These are phyloP conservation scores for Yarrowia keelungensis DNA, from an alignment of 805 yeast genomes.

Conservation along the genomic window DNA sequence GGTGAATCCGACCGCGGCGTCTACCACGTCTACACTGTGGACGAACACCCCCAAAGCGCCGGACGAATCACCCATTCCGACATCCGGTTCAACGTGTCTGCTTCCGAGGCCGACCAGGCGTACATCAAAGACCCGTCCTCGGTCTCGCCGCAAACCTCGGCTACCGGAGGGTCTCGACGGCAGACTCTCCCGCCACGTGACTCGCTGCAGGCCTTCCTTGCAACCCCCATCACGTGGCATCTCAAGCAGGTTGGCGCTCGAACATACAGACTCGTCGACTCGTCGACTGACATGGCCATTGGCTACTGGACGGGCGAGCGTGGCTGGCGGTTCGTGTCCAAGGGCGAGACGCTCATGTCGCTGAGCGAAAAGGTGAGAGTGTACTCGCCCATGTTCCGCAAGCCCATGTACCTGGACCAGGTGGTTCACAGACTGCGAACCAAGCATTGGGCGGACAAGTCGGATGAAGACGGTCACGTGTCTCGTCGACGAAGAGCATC, in stretches of 20 bases:
- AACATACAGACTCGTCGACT: constrained; percentile 41
- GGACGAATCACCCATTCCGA: constrained; percentile 14
- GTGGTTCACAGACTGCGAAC: constrained; percentile 34
- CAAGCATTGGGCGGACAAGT: constrained; percentile 20
- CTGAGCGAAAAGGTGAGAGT: constrained; percentile 24
- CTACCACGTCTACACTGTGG: constrained; percentile 29
- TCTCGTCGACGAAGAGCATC: constrained; percentile 20
- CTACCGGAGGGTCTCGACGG: not conserved
- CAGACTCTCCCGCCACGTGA: constrained; percentile 21
- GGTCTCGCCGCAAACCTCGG: not conserved
- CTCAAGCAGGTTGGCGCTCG: constrained; percentile 37
- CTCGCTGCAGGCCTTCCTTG: constrained; percentile 24
- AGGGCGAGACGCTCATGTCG: constrained; percentile 36
- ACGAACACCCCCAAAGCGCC: constrained; percentile 21
- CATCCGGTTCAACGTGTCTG: constrained; percentile 19
- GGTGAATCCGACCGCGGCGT: constrained; percentile 8
- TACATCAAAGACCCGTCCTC: constrained; percentile 13
- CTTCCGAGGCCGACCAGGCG: constrained; percentile 28
- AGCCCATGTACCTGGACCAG: constrained; percentile 34
- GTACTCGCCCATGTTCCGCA: constrained; percentile 25
- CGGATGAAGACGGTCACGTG: not conserved
- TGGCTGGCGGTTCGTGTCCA: constrained; percentile 38
- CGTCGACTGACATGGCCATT: constrained; percentile 41
- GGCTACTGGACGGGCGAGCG: constrained; percentile 42
- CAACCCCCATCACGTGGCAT: constrained; percentile 43